phyloP scores from a whole-genome alignment of 768 basidiomycete species.

The Psilocybe tampanensis region DNA sequence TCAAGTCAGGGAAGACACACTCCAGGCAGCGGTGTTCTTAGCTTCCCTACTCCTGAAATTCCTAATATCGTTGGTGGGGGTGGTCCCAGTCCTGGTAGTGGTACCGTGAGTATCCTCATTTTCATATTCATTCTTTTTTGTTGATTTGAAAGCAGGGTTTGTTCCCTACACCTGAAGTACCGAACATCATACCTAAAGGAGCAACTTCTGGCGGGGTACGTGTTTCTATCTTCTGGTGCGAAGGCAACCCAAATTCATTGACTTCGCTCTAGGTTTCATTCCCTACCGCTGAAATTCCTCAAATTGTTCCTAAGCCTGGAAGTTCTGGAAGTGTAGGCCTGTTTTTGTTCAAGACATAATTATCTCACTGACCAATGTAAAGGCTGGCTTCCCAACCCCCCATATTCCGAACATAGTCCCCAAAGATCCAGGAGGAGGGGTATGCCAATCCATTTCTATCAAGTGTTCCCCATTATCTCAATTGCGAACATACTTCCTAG shows the following conservation, averaged over 20 bases:
- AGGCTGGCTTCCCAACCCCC: not conserved
- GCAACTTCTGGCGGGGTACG: not conserved
- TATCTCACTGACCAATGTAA: not conserved
- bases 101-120: not conserved
- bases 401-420: not conserved
- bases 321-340: not conserved
- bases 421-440: not conserved
- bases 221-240: not conserved
- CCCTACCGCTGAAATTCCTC: not conserved
- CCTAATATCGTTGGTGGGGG: not conserved
- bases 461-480: not conserved
- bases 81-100: not conserved
- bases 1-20: not conserved
- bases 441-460: not conserved
- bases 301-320: not conserved
- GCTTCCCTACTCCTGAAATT: not conserved
- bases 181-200: conserved; percentile 1
- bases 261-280: not conserved
- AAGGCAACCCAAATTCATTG: no score
- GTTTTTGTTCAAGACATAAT: not conserved
- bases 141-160: not conserved
- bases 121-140: not conserved
- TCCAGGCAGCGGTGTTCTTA: not conserved
- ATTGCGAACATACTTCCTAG: not conserved
- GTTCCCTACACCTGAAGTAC: not conserved